Base-by-base conservation (phyloP, 176 grass and related monocot genomes). In the Oryza australiensis region DNA sequence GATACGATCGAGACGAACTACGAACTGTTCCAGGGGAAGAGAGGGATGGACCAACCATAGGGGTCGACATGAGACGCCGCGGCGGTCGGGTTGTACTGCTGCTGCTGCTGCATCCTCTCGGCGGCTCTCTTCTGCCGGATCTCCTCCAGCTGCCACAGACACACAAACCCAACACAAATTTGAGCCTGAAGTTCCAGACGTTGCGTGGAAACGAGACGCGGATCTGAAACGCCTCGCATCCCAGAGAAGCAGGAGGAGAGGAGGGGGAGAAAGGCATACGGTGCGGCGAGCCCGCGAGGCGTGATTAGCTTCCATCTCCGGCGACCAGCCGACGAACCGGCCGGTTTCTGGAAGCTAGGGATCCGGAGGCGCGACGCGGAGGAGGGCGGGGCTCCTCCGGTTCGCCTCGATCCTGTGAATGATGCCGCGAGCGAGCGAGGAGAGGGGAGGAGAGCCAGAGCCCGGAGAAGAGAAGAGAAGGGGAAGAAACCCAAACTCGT, bases 71-170 rank as follows among this genome's bases (percentile, higher is more conserved):
- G 75, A 42, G 91, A 90, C 65, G 84, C 85, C 18, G 81, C 77
- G 16, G 87, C 65, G 16, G 82, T 73, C 53, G 77, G 76, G 59
- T 57, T 71, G 60, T 49, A 10, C 45, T 48, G 51, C 51, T 57
- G 48, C 48, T 84, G 77, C 43, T 86, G 85, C 48, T 83, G 89
- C 69, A 91, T 72, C 81, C 86, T 92, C 70, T 93, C 90, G 46
- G 86, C 79, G 12, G 92, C 95, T 85, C 94, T 89, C 89, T 97
- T 97, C 81, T 97, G 95, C 41, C 88, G 86, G 87, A 97, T 97
- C 79, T 98, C 95, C 41, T 98, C 92, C 82, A 94, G 84, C 88
- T 94, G 71, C 75, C 63, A 83, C 3, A 80, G 1, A 83, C 6
- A 80, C 45, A 65, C 1, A 57, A 63, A 24, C 15, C 24, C 9